phyloP scores from a whole-genome alignment of 2,329 filamentous ascomycete species.

The Paraphoma sp. region DNA sequence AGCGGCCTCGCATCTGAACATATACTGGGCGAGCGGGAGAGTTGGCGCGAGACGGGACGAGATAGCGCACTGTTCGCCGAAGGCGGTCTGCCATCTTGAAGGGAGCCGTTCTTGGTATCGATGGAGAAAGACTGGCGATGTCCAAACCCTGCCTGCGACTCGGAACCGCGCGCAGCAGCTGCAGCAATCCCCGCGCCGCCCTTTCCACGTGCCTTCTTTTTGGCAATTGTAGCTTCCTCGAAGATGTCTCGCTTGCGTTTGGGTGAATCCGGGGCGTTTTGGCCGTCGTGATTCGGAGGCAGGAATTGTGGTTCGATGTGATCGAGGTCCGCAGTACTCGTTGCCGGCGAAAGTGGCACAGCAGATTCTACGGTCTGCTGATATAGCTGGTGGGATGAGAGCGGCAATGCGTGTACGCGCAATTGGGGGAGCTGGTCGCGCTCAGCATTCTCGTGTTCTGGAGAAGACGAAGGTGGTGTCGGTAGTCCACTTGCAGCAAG shows the following conservation, averaged over 20 bases:
- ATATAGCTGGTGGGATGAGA: conserved; percentile 52
- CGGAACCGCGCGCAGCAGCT: conserved; percentile 46
- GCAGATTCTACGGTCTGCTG: conserved; percentile 5
- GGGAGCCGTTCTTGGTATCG: conserved; percentile 27
- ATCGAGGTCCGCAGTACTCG: conserved; percentile 1
- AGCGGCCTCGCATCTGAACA: conserved; percentile 38
- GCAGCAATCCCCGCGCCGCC: conserved; percentile 54
- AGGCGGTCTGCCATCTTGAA: conserved; percentile 30
- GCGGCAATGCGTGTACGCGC: conserved; percentile 49
- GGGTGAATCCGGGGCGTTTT: conserved; percentile 27
- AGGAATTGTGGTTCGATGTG: conserved; percentile 43
- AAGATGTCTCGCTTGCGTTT: conserved; percentile 57
- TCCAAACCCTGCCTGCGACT: conserved; percentile 28
- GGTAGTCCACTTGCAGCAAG: conserved; percentile 23
- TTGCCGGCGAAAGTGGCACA: conserved; percentile 12
- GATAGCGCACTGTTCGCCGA: conserved; percentile 31
- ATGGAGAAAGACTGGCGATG: conserved; percentile 44
- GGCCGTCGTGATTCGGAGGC: conserved; percentile 30
- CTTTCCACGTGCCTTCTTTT: conserved; percentile 50
- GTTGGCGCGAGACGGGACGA: conserved; percentile 29
- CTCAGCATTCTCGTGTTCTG: conserved; percentile 13
- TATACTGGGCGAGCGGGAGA: conserved; percentile 43
- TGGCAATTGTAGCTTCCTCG: conserved; percentile 54
- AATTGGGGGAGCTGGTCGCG: conserved; percentile 31
- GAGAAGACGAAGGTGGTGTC: conserved; percentile 44